Conservation (phyloP, 1,284 basidiomycete species). For the Irpex rosettiformis region DNA sequence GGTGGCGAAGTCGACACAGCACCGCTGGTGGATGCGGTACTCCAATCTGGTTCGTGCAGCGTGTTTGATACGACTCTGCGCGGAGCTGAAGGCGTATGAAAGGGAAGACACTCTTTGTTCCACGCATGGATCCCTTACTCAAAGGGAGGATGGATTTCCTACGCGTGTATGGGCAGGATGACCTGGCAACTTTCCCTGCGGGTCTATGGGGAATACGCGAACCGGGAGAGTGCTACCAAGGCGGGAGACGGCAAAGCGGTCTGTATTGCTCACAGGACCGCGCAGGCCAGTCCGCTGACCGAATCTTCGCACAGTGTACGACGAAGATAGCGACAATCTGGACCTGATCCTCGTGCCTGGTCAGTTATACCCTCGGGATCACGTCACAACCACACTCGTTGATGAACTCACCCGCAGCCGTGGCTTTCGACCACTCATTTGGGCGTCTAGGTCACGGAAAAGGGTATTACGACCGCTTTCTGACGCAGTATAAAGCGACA, state of each 20-base stretch:
- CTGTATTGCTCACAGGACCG: conserved; percentile 19
- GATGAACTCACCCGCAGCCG: conserved; percentile 38
- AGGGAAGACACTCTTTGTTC: conserved; percentile 72
- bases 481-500: conserved; percentile 46
- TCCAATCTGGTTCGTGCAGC: conserved; percentile 40
- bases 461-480: conserved; percentile 76
- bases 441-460: conserved; percentile 77
- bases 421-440: conserved; percentile 72
- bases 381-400: conserved; percentile 6
- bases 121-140: conserved; percentile 48
- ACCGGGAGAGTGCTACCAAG: conserved; percentile 46
- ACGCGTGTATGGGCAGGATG: conserved; percentile 52
- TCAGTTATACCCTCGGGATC: conserved; percentile 26
- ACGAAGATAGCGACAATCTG: conserved; percentile 35
- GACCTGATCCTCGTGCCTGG: conserved; percentile 73
- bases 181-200: conserved; percentile 51
- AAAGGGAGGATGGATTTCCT: conserved; percentile 63
- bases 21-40: conserved; percentile 42
- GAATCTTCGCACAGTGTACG: conserved; percentile 36
- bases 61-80: background rate
- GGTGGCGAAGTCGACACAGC: conserved; percentile 63
- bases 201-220: conserved; percentile 77
- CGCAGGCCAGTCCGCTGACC: background rate
- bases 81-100: background rate
- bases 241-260: conserved; percentile 48